phyloP scores from a whole-genome alignment of 371 early-diverging fungal species.

The Syncephalastrum contaminatum region DNA sequence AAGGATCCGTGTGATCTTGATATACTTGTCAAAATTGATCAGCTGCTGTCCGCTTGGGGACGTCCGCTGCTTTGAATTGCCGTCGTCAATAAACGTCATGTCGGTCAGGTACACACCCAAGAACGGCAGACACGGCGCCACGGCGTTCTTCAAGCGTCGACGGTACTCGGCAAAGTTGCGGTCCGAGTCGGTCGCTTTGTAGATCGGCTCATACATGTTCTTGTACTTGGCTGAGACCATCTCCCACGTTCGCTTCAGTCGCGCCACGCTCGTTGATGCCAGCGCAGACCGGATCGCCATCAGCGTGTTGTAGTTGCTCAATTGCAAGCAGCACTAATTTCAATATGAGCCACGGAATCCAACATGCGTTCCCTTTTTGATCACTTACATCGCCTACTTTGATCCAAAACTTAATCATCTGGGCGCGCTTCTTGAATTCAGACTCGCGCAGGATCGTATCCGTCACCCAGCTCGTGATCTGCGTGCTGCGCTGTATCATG shows the following conservation, averaged over 20 bases:
- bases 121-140: conserved; percentile 80
- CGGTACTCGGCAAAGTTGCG: conserved; percentile 81
- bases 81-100: conserved; percentile 75
- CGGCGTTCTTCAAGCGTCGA: conserved; percentile 53
- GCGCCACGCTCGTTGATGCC: conserved; percentile 69
- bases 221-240: conserved; percentile 54
- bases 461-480: conserved; percentile 70
- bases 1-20: conserved; percentile 64
- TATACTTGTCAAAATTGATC: conserved; percentile 85
- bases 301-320: conserved; percentile 80
- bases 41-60: conserved; percentile 40
- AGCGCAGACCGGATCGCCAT: conserved; percentile 81
- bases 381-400: conserved; percentile 58
- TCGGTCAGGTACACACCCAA: conserved; percentile 87
- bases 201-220: conserved; percentile 51
- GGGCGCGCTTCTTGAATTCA: conserved; percentile 67
- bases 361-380: not conserved
- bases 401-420: conserved; percentile 67
- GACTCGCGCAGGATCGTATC: conserved; percentile 63
- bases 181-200: conserved; percentile 62
- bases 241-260: conserved; percentile 79
- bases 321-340: conserved; percentile 50
- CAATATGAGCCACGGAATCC: not conserved
- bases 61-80: conserved; percentile 40
- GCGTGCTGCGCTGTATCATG: conserved; percentile 52